Evolutionary conservation across 768 basidiomycete genomes (phyloP), one percentile per base, ranked within the genome.

Genomic region (Multifurca ochricompacta): DNA sequence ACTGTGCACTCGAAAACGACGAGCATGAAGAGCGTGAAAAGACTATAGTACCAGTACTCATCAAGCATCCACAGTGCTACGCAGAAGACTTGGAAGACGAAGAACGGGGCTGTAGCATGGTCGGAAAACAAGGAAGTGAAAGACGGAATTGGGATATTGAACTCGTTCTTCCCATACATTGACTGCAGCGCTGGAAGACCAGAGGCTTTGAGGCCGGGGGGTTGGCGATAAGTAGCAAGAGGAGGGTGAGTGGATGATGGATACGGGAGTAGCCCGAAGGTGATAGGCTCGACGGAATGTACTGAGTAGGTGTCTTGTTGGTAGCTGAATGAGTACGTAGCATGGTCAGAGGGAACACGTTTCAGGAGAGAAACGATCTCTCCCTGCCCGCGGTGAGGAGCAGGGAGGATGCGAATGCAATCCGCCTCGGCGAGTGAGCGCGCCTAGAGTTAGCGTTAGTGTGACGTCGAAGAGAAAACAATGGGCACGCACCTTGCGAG

Each of bases 1-100:
- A 96, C 93, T 1, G 96, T 98, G 71, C 94, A 98, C 71, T 99
- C 96, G 66, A 99, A 99, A 59, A 96, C 87, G 43, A 99, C 73
- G 32, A 99, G 77, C 96, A 99, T 99, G 79, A 99, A 97, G 23
- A 94, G 76, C 2, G 96, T 98, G 73, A 99, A 99, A 36, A 99
- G 69, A 52, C 88, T 87, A 75, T 97, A 99, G 68, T 96, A 97
- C 94, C 93, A 97, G 68, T 98, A 99, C 67, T 98, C 96, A 64
- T 99, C 96, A 63, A 99, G 70, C 66, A 88, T 91, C 96, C 96
- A 99, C 9, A 99, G 74, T 0, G 90, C 92, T 1, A 97, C 96
- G 59, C 96, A 98, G 71, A 99, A 98, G 16, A 98, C 72, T 71
- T 99, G 96, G 71, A 99, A 99, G 25, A 99, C 96, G 69, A 99